These are phyloP conservation scores for Brasenia schreberi DNA, from an alignment of 164 flowering plant genomes.

Conservation along the genomic window DNA sequence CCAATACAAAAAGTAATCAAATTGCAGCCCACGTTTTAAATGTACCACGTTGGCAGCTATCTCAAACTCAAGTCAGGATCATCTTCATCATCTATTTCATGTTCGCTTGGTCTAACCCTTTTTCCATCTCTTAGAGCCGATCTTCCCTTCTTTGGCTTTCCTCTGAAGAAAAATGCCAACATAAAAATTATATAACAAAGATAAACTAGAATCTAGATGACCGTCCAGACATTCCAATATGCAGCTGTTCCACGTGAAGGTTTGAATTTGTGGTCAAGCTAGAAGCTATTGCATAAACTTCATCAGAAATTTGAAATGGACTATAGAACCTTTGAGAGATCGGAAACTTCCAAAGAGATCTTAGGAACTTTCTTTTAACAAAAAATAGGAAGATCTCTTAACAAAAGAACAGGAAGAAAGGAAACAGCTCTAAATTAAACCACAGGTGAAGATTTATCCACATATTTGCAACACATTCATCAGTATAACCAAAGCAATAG, in stretches of 20 bases:
- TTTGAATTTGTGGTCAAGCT: background rate
- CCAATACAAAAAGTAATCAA: background rate
- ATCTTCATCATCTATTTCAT: conserved; percentile 67
- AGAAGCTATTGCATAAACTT: background rate
- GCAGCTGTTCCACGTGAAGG: background rate
- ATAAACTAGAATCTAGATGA: background rate
- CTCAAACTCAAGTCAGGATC: conserved; percentile 52
- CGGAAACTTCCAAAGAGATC: too few species aligned
- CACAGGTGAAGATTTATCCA: too few species aligned
- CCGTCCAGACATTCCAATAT: background rate
- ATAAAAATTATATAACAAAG: background rate
- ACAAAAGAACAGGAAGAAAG: too few species aligned
- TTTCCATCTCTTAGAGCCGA: conserved; percentile 51
- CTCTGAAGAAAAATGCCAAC: conserved; percentile 24
- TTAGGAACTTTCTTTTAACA: too few species aligned
- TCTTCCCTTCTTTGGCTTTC: conserved; percentile 73
- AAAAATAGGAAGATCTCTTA: too few species aligned
- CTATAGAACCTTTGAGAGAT: too few species aligned
- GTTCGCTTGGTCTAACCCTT: conserved; percentile 51
- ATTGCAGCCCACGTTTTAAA: background rate
- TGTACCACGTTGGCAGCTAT: conserved; percentile 1
- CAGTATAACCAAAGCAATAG: too few species aligned
- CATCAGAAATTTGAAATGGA: background rate
- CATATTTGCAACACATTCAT: too few species aligned
- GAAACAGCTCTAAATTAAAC: too few species aligned